These are phyloP conservation scores for Penicillium sp. DNA, from an alignment of 2,329 filamentous ascomycete genomes.

Conservation along the genomic window DNA sequence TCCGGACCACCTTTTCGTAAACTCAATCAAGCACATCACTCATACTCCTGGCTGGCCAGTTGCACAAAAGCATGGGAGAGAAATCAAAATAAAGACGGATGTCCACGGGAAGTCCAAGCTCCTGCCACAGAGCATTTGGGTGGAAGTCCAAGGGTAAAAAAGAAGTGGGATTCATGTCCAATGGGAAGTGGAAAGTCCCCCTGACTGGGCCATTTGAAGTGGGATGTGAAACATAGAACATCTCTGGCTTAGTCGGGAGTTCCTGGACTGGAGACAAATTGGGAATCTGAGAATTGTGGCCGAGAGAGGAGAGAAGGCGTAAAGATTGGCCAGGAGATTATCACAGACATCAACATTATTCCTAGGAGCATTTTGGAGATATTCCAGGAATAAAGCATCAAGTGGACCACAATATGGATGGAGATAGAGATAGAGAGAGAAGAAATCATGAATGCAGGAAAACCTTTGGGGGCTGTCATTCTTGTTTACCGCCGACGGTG, in stretches of 20 bases:
- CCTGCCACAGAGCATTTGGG: constrained; percentile 1
- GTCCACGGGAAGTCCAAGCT: constrained; percentile 10
- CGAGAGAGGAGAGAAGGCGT: constrained; percentile 2
- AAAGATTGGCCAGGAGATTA: constrained; percentile 11
- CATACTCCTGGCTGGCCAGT: constrained; percentile 24
- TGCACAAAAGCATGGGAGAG: constrained; percentile 19
- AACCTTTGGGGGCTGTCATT: constrained; percentile 10
- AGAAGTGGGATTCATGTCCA: constrained; percentile 9
- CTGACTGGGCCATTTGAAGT: constrained; percentile 1
- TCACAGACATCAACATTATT: constrained; percentile 19
- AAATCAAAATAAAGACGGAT: constrained; percentile 16
- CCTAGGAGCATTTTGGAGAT: constrained; percentile 13
- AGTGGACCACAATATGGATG: constrained; percentile 12
- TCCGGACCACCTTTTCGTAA: constrained; percentile 32
- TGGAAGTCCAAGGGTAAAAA: constrained; percentile 13
- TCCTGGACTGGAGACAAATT: constrained; percentile 6
- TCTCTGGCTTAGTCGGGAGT: not conserved
- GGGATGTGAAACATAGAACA: constrained; percentile 6
- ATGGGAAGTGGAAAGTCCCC: constrained; percentile 3
- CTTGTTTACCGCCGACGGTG: constrained; percentile 39
- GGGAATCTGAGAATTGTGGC: constrained; percentile 1
- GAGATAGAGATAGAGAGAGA: constrained; percentile 2
- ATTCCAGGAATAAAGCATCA: constrained; percentile 19
- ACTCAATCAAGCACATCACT: constrained; percentile 25
- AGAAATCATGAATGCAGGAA: constrained; percentile 14